Conservation (phyloP, 2,329 filamentous ascomycete species). For the Paecilomyces sp. region DNA sequence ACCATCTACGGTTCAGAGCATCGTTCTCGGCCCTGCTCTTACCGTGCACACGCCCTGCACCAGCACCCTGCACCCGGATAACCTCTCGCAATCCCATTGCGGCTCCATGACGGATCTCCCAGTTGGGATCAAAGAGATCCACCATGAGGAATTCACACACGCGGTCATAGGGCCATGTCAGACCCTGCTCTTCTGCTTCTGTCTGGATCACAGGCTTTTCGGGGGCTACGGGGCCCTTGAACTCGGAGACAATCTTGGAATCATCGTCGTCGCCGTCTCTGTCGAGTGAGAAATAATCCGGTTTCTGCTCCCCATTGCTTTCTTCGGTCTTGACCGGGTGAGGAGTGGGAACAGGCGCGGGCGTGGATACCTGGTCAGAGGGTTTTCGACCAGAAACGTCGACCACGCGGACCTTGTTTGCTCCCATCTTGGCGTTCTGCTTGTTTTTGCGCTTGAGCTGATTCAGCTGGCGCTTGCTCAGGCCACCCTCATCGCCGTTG, state of each 20-base stretch:
- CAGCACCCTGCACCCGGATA: conserved; percentile 80
- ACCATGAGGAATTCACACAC: conserved; percentile 90
- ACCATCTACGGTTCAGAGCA: conserved; percentile 70
- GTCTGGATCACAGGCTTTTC: conserved; percentile 82
- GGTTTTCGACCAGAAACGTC: conserved; percentile 68
- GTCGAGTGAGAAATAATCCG: conserved; percentile 88
- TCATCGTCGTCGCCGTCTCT: conserved; percentile 77
- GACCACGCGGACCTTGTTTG: conserved; percentile 82
- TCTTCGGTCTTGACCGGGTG: conserved; percentile 55
- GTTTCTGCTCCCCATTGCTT: conserved; percentile 55
- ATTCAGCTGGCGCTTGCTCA: conserved; percentile 92
- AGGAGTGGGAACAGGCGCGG: conserved; percentile 42
- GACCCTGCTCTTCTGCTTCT: conserved; percentile 67
- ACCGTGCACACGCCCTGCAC: conserved; percentile 70
- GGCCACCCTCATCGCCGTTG: conserved; percentile 57
- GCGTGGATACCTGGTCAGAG: conserved; percentile 58
- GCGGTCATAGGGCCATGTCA: conserved; percentile 89
- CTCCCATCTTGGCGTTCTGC: conserved; percentile 77
- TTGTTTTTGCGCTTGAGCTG: conserved; percentile 92
- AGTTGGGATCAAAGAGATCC: conserved; percentile 85
- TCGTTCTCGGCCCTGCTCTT: conserved; percentile 71
- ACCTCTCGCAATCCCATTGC: conserved; percentile 92
- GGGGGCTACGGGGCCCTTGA: conserved; percentile 73
- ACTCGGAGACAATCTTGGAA: conserved; percentile 86
- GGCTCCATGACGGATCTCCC: conserved; percentile 94